A percentile compares a stretch with the other conserved stretches of the same genome.
Evolutionary conservation across 768 basidiomycete species (phyloP).

Genomic region (Guyanaporus albipodus): DNA sequence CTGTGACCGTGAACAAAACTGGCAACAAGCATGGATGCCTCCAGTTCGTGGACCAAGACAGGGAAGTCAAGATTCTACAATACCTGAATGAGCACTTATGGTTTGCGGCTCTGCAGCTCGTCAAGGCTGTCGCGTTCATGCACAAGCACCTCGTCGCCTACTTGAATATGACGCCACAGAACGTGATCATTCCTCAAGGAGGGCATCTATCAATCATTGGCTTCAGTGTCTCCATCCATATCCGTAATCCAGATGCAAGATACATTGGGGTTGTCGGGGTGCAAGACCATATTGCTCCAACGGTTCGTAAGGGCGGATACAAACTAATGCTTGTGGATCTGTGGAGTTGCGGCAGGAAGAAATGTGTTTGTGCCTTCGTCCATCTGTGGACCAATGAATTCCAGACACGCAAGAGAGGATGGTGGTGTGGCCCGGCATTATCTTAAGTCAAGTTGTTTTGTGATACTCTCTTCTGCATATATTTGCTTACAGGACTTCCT

Average conservation of each 20-base stretch:
- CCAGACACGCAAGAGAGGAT: too few species aligned
- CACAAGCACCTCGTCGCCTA: conserved; percentile 15
- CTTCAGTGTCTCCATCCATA: neutral
- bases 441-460: too few species aligned
- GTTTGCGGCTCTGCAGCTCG: neutral
- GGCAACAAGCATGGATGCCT: neutral
- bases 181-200: neutral
- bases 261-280: neutral
- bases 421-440: too few species aligned
- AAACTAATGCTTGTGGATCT: neutral
- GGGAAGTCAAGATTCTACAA: conserved; percentile 6
- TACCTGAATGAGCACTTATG: neutral
- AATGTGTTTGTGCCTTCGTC: neutral
- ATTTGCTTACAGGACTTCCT: too few species aligned
- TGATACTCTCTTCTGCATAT: too few species aligned
- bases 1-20: neutral
- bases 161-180: conserved; percentile 11
- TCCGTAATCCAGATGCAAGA: neutral
- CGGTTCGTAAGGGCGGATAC: neutral
- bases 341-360: conserved; percentile 5
- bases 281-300: neutral
- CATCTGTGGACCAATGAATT: too few species aligned
- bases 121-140: conserved; percentile 9
- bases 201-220: neutral
- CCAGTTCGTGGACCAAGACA: conserved; percentile 3